Percentiles rank a stretch among this genome's conserved stretches.
Conservation (phyloP, 208 protist genomes). For the Wallacemonas collosoma region DNA sequence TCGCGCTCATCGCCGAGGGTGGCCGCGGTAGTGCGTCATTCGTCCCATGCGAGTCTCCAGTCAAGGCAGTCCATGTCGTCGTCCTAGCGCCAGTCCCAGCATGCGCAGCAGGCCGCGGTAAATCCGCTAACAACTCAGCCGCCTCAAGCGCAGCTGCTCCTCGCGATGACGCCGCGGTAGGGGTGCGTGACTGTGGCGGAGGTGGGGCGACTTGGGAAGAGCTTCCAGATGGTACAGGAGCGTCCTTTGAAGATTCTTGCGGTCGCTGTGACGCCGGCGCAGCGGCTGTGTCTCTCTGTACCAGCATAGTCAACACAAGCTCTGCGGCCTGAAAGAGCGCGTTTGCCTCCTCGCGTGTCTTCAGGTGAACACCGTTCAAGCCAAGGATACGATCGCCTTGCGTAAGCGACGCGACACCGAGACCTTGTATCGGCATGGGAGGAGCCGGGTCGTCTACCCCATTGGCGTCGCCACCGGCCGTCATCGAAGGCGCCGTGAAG, state of each 20-base stretch:
- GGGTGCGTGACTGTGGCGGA: no score
- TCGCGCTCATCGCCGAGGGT: background rate
- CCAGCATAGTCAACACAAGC: constrained; percentile 17
- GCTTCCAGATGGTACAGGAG: background rate
- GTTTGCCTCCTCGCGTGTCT: constrained; percentile 26
- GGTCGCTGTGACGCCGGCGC: background rate
- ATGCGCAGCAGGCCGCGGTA: no score
- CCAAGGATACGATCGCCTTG: constrained; percentile 34
- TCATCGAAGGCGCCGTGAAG: background rate
- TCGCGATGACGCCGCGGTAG: no score
- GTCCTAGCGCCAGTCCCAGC: no score
- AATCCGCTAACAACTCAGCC: no score
- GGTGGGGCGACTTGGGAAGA: no score
- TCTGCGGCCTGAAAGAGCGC: constrained; percentile 19
- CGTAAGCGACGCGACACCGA: constrained; percentile 12
- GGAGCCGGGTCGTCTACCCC: background rate
- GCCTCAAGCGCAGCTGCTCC: no score
- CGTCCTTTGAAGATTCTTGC: background rate
- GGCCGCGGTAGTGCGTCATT: background rate
- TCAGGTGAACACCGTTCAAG: constrained; percentile 29
- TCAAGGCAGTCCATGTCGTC: no score
- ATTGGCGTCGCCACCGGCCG: background rate
- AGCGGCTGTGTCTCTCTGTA: constrained; percentile 5
- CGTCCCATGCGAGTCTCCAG: no score
- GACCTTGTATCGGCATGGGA: background rate